Percentiles rank a stretch among this genome's conserved stretches.
These are phyloP conservation scores for Trichoderma gamsii DNA, from an alignment of 495 filamentous ascomycete genomes.

Conservation along the genomic window DNA sequence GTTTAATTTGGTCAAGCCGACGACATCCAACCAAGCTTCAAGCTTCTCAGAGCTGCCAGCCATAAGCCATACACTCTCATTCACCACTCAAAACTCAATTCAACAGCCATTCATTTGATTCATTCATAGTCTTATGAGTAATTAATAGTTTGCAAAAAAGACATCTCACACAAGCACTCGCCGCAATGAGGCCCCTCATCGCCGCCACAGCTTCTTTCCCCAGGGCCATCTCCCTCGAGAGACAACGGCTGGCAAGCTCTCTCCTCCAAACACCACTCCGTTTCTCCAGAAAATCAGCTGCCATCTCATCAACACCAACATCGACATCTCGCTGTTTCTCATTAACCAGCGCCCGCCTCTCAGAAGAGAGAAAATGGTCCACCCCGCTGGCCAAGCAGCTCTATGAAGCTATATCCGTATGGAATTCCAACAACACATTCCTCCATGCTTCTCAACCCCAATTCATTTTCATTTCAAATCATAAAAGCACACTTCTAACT, in stretches of 20 bases:
- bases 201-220: not conserved
- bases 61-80: not conserved
- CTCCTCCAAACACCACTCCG: not conserved
- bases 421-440: constrained; percentile 11
- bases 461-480: constrained; percentile 3
- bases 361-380: constrained; percentile 62
- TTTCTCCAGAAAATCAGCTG: not conserved
- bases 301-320: not conserved
- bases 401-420: constrained; percentile 74
- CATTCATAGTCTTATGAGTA: not conserved
- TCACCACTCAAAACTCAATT: not conserved
- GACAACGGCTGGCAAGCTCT: not conserved
- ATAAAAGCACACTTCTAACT: not conserved
- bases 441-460: not conserved
- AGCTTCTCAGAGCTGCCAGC: not conserved
- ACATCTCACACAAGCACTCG: not conserved
- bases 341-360: not conserved
- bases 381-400: constrained; percentile 84
- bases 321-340: not conserved
- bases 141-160: not conserved
- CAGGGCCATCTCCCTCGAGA: not conserved
- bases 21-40: not conserved
- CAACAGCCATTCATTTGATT: not conserved
- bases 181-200: constrained; percentile 1
- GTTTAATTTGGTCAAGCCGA: not conserved